Evolutionary conservation across 352 stramenopile genomes (phyloP).

Genomic region (Phytophthora hybrid): DNA sequence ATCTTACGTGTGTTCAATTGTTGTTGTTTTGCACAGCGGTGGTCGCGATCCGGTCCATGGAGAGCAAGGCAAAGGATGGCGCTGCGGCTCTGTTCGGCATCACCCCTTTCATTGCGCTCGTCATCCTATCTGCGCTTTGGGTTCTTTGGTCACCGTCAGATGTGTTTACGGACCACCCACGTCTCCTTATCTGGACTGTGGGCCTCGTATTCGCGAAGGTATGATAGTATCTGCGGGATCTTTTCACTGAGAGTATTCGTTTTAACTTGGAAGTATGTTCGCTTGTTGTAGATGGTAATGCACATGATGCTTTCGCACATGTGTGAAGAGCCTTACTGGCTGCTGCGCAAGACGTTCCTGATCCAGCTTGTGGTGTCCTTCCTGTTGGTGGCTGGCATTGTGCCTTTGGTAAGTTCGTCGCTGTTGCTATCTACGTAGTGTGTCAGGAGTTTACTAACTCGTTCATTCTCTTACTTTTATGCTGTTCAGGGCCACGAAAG

Average conservation of each 20-base stretch:
- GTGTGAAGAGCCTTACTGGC: slow-evolving; percentile 87
- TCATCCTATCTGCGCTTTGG: slow-evolving; percentile 78
- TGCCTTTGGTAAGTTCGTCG: slow-evolving; percentile 66
- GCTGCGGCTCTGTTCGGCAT: slow-evolving; percentile 69
- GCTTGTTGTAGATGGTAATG: slow-evolving; percentile 80
- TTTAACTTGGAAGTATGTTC: background rate
- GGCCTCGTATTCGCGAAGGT: slow-evolving; percentile 88
- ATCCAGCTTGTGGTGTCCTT: slow-evolving; percentile 69
- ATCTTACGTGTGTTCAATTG: slow-evolving; percentile 8
- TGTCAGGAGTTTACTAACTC: slow-evolving; percentile 8
- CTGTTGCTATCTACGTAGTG: background rate
- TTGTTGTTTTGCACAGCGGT: slow-evolving; percentile 44
- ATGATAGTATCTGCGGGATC: background rate
- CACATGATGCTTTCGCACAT: slow-evolving; percentile 92
- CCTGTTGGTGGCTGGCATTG: slow-evolving; percentile 73
- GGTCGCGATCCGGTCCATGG: slow-evolving; percentile 72
- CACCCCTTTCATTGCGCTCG: slow-evolving; percentile 69
- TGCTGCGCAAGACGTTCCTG: slow-evolving; percentile 85
- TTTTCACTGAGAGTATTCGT: background rate
- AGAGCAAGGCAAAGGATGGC: slow-evolving; percentile 67
- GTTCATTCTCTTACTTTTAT: background rate
- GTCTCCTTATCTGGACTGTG: slow-evolving; percentile 88
- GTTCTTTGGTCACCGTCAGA: slow-evolving; percentile 84
- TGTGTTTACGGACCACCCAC: slow-evolving; percentile 83
- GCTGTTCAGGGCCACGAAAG: slow-evolving; percentile 65